A percentile compares a stretch with the other conserved stretches of the same genome.
Conservation (phyloP, 2,329 filamentous ascomycete genomes). For the Sarocladium brachiariae region DNA sequence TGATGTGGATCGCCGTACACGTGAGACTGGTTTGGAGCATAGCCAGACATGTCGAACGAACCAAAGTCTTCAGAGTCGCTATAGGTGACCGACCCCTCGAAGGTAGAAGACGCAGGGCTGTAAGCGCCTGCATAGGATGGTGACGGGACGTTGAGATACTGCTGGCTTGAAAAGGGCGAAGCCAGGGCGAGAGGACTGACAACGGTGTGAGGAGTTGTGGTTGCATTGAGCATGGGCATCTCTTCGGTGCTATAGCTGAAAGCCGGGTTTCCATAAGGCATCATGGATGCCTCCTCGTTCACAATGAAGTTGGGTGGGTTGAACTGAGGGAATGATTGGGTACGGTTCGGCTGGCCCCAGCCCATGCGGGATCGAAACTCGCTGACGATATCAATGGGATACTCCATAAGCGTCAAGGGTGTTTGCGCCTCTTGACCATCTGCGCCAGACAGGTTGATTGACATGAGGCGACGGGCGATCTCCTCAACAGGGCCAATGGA, state of each 20-base stretch:
- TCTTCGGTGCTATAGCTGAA: slow-evolving; percentile 61
- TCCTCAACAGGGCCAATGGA: slow-evolving; percentile 78
- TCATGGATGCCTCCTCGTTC: slow-evolving; percentile 36
- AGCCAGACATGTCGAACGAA: slow-evolving; percentile 39
- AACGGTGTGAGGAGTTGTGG: slow-evolving; percentile 39
- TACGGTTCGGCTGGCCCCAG: slow-evolving; percentile 54
- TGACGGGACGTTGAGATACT: slow-evolving; percentile 58
- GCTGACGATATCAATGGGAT: slow-evolving; percentile 61
- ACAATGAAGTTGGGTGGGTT: slow-evolving; percentile 48
- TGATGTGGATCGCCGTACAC: slow-evolving; percentile 37
- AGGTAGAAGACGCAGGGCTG: slow-evolving; percentile 57
- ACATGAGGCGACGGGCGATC: slow-evolving; percentile 69
- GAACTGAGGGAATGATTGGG: slow-evolving; percentile 56
- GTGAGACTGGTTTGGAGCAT: slow-evolving; percentile 38
- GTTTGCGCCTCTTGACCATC: slow-evolving; percentile 53
- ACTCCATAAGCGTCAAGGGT: slow-evolving; percentile 62
- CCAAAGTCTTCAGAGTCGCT: slow-evolving; percentile 54
- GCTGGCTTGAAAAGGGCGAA: slow-evolving; percentile 46
- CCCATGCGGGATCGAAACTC: slow-evolving; percentile 65
- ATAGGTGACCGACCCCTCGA: slow-evolving; percentile 55
- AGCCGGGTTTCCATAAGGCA: slow-evolving; percentile 48
- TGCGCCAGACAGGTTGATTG: slow-evolving; percentile 55
- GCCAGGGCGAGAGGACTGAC: slow-evolving; percentile 50
- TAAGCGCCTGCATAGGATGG: slow-evolving; percentile 51
- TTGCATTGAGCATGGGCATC: slow-evolving; percentile 47